A percentile compares a stretch with the other conserved stretches of the same genome.
Conservation (phyloP, 805 yeast genomes). For the Nakazawaea molendinolei region DNA sequence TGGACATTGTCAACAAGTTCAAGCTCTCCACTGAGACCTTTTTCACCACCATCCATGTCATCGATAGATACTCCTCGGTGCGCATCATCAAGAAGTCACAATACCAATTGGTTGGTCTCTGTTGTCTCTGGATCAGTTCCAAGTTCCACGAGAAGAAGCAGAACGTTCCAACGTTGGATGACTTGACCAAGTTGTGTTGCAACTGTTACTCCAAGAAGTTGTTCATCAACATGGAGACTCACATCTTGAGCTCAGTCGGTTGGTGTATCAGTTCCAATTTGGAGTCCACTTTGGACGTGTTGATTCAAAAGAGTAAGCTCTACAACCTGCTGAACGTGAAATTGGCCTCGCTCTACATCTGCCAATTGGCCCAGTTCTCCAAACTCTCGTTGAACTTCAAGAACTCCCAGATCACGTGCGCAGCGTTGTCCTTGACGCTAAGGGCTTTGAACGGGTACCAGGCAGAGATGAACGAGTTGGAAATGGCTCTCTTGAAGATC, state of each 20-base stretch:
- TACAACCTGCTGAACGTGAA: slow-evolving; percentile 23
- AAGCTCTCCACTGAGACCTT: slow-evolving; percentile 28
- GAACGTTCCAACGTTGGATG: slow-evolving; percentile 48
- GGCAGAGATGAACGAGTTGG: slow-evolving; percentile 27
- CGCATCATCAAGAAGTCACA: slow-evolving; percentile 27
- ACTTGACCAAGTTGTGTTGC: slow-evolving; percentile 50
- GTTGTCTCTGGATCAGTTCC: slow-evolving; percentile 40
- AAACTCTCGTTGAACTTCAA: slow-evolving; percentile 46
- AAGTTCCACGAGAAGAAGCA: slow-evolving; percentile 44
- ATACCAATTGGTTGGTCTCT: slow-evolving; percentile 32
- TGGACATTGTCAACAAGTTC: slow-evolving; percentile 23
- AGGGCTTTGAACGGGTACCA: slow-evolving; percentile 30
- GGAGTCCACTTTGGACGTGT: slow-evolving; percentile 57
- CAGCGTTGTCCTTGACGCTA: slow-evolving; percentile 40
- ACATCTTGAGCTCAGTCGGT: slow-evolving; percentile 51
- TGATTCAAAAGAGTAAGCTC: slow-evolving; percentile 23
- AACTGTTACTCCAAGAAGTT: slow-evolving; percentile 48
- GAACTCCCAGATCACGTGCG: slow-evolving; percentile 40
- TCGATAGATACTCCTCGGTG: slow-evolving; percentile 33
- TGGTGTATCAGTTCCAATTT: slow-evolving; percentile 65
- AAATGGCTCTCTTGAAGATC: slow-evolving; percentile 18
- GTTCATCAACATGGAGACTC: slow-evolving; percentile 64
- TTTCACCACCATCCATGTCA: slow-evolving; percentile 28
- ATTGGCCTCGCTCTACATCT: slow-evolving; percentile 46
- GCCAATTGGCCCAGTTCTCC: slow-evolving; percentile 61